Percentiles rank a stretch among this genome's conserved stretches.
phyloP scores from a whole-genome alignment of 2,329 filamentous ascomycete species.

The Aureobasidium pullulans region DNA sequence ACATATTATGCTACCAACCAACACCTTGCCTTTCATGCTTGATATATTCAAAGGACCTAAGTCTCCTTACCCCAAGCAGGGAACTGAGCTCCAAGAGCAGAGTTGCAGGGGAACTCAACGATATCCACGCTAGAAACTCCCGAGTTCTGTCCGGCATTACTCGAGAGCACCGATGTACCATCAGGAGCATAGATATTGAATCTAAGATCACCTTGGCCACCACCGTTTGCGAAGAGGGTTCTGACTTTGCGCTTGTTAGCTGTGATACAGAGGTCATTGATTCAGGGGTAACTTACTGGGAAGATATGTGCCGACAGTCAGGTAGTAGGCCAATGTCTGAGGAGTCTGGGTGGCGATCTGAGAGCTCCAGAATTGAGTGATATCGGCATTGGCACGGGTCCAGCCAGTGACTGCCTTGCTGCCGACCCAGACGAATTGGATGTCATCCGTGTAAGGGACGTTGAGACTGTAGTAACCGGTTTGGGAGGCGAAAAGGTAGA shows the following conservation, averaged over 20 bases:
- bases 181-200: slow-evolving; percentile 14
- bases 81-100: slow-evolving; percentile 15
- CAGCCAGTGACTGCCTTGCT: slow-evolving; percentile 15
- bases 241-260: background rate
- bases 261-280: background rate
- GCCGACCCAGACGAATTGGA: slow-evolving; percentile 16
- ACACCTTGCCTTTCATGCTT: background rate
- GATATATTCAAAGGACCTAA: background rate
- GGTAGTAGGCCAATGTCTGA: slow-evolving; percentile 12
- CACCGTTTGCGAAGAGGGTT: slow-evolving; percentile 15
- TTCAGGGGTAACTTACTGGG: background rate
- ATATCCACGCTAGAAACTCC: slow-evolving; percentile 13
- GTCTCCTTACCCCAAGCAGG: slow-evolving; percentile 15
- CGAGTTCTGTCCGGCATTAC: background rate
- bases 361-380: slow-evolving; percentile 15
- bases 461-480: slow-evolving; percentile 17
- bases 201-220: slow-evolving; percentile 15
- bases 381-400: slow-evolving; percentile 15
- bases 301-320: slow-evolving; percentile 12
- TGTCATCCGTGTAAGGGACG: slow-evolving; percentile 16
- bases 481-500: slow-evolving; percentile 16
- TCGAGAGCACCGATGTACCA: slow-evolving; percentile 7
- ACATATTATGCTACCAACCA: background rate
- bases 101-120: slow-evolving; percentile 12
- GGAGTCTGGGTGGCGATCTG: slow-evolving; percentile 13